A percentile compares a stretch with the other conserved stretches of the same genome.
These are phyloP conservation scores for Neofusicoccum sp. DNA, from an alignment of 2,329 filamentous ascomycete species.

Conservation along the genomic window DNA sequence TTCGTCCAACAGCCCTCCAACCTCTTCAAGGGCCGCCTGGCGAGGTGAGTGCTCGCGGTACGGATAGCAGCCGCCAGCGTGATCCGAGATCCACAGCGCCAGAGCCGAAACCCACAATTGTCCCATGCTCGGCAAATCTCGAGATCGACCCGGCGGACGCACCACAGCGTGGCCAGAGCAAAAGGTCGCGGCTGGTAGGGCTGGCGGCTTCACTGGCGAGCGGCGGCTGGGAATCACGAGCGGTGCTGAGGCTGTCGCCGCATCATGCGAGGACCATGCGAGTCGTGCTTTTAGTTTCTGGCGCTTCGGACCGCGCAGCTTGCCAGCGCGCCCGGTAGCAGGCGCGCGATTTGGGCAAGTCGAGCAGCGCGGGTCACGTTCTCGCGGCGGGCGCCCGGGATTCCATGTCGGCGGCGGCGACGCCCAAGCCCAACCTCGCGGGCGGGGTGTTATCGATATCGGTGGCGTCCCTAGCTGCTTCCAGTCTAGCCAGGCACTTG, in stretches of 20 bases:
- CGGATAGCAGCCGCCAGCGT: background rate
- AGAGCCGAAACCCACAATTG: conserved; percentile 6
- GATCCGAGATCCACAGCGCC: conserved; percentile 1
- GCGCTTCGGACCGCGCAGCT: conserved; percentile 2
- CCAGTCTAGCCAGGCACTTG: conserved; percentile 18
- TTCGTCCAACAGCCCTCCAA: background rate
- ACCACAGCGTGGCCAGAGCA: conserved; percentile 3
- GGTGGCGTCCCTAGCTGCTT: conserved; percentile 1
- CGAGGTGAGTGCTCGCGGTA: background rate
- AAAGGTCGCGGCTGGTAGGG: conserved; percentile 11
- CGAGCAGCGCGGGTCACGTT: conserved; percentile 8
- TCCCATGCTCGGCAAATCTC: conserved; percentile 14
- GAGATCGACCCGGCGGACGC: conserved; percentile 11
- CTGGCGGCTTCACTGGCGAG: background rate
- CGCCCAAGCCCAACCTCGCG: conserved; percentile 6
- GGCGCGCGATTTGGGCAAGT: background rate
- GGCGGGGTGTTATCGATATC: conserved; percentile 2
- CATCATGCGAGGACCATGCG: conserved; percentile 4
- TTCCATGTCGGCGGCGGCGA: background rate
- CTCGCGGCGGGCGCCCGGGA: background rate
- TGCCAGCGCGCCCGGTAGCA: background rate
- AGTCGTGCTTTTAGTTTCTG: conserved; percentile 1
- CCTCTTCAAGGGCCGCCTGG: background rate
- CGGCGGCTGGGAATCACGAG: conserved; percentile 1
- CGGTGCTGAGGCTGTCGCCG: background rate